A percentile compares a stretch with the other conserved stretches of the same genome.
Conservation (phyloP, 1,284 basidiomycete species). For the Rhodotorula glutinis region DNA sequence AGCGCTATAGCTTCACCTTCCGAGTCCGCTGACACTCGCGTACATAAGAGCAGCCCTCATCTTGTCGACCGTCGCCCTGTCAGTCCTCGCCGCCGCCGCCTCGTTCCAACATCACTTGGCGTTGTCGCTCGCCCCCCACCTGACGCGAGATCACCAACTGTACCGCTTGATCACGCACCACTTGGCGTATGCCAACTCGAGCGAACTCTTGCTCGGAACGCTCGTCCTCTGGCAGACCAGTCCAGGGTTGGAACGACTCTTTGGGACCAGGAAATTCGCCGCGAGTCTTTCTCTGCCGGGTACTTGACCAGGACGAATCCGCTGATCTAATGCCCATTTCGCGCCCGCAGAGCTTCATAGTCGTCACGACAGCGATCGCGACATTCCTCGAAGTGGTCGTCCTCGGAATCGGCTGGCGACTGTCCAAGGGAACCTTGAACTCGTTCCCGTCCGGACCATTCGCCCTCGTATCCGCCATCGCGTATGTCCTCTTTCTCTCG, state of each 20-base stretch:
- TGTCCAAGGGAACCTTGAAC: conserved; percentile 58
- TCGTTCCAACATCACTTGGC: conserved; percentile 68
- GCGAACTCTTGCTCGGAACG: conserved; percentile 74
- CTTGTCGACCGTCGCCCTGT: conserved; percentile 64
- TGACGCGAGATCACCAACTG: conserved; percentile 58
- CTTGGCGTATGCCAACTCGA: conserved; percentile 74
- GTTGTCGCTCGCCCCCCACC: conserved; percentile 58
- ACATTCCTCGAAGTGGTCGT: conserved; percentile 64
- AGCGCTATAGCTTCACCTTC: no score
- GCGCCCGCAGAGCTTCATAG: conserved; percentile 66
- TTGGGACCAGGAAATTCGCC: conserved; percentile 83
- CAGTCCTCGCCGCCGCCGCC: conserved; percentile 63
- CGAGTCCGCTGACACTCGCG: no score
- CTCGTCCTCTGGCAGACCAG: conserved; percentile 70
- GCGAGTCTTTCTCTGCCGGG: conserved; percentile 54
- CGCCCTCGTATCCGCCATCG: conserved; percentile 60
- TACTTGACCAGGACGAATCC: no score
- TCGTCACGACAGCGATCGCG: conserved; percentile 63
- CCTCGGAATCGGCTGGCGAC: conserved; percentile 61
- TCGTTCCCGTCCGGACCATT: conserved; percentile 71
- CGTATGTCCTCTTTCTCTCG: no score
- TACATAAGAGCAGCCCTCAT: conserved; percentile 83
- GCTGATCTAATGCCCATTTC: conserved; percentile 6
- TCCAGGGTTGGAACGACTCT: conserved; percentile 73
- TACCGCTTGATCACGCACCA: conserved; percentile 77